Conservation (phyloP, 2,329 filamentous ascomycete species). For the Hypomyces rosellus region DNA sequence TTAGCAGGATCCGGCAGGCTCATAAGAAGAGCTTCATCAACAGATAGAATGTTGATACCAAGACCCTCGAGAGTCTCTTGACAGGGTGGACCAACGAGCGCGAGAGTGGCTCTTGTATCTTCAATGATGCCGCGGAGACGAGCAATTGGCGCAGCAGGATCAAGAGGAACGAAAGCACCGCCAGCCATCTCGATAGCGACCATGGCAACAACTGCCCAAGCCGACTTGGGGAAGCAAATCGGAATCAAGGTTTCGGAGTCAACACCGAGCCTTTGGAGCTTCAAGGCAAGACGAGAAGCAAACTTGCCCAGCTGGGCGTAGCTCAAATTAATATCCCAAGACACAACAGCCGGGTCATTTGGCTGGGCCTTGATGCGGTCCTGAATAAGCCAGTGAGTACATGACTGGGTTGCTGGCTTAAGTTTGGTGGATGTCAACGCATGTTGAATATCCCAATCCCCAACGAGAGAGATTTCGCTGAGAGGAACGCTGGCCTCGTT, state of each 20-base stretch:
- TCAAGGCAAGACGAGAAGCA: no score
- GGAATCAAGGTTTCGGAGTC: not conserved
- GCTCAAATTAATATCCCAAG: not conserved
- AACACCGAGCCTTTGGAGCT: no score
- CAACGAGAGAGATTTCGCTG: not conserved
- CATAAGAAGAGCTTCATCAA: not conserved
- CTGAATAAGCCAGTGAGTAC: conserved; percentile 2
- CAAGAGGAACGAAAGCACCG: conserved; percentile 7
- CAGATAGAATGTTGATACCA: not conserved
- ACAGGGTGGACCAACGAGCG: not conserved
- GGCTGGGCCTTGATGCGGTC: not conserved
- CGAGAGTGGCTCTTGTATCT: no score
- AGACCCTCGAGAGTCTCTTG: not conserved
- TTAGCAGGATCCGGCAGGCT: no score
- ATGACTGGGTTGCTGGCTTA: not conserved
- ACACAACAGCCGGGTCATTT: conserved; percentile 2
- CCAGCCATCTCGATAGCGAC: conserved; percentile 7
- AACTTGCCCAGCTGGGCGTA: not conserved
- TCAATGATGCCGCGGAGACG: conserved; percentile 7
- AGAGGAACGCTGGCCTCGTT: not conserved
- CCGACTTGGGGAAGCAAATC: conserved; percentile 7
- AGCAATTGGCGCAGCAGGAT: conserved; percentile 1
- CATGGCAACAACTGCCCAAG: conserved; percentile 3
- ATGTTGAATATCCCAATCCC: no score
- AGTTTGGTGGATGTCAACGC: no score